Conservation (phyloP, 257 asterid species). For the Voacanga thouarsii region DNA sequence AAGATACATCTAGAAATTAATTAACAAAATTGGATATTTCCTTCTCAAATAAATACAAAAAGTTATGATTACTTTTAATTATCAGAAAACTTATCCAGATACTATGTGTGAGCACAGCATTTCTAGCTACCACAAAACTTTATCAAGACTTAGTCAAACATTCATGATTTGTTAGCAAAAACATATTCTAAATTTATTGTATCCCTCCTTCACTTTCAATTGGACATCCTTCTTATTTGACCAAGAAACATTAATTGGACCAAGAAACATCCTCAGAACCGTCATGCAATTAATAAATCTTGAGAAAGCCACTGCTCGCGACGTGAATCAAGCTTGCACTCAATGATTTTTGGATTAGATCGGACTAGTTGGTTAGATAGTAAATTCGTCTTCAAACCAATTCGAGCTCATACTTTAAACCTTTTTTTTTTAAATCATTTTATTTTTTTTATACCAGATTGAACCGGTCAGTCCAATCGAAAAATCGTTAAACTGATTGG, state of each 20-base stretch:
- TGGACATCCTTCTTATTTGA: conserved; percentile 92
- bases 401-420: too few relatives aligned
- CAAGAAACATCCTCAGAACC: conserved; percentile 95
- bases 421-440: too few relatives aligned
- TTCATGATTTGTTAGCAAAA: background rate
- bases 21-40: background rate
- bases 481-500: too few relatives aligned
- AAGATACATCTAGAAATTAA: background rate
- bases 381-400: too few relatives aligned
- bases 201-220: conserved; percentile 93
- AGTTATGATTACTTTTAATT: background rate
- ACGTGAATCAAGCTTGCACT: conserved; percentile 90
- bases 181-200: conserved; percentile 88
- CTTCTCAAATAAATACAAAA: background rate
- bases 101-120: background rate
- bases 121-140: background rate
- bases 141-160: too few relatives aligned
- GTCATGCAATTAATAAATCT: conserved; percentile 64
- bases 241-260: too few relatives aligned
- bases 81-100: background rate
- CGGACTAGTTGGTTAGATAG: too few relatives aligned
- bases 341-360: too few relatives aligned
- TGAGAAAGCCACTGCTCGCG: conserved; percentile 97
- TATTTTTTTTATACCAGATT: too few relatives aligned
- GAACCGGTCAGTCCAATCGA: too few relatives aligned